Evolutionary conservation across 208 protist species (phyloP).

Genomic region (Vickermania ingenoplastis): DNA sequence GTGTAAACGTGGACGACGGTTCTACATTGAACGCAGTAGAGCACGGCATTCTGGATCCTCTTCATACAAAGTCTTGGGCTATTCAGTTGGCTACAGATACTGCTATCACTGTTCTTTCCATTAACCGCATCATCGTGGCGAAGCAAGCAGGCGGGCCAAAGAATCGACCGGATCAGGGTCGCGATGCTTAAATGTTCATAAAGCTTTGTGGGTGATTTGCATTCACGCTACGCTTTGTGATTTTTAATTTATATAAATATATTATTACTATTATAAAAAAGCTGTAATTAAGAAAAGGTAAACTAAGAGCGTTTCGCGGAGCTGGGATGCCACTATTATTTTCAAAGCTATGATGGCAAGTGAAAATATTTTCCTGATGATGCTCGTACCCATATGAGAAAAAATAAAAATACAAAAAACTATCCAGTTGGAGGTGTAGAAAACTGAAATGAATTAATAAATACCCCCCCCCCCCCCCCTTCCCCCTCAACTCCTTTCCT

Average conservation of each 20-base stretch:
- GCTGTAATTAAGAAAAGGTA: too few relatives aligned
- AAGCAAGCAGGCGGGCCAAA: slow-evolving; percentile 97
- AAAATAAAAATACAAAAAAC: too few relatives aligned
- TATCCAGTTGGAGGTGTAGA: too few relatives aligned
- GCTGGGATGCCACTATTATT: too few relatives aligned
- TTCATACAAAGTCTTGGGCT: slow-evolving; percentile 90
- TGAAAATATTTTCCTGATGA: too few relatives aligned
- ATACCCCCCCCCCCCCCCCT: too few relatives aligned
- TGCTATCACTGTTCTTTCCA: slow-evolving; percentile 93
- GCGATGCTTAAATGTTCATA: slow-evolving; percentile 53
- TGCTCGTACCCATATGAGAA: too few relatives aligned
- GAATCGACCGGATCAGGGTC: slow-evolving; percentile 71
- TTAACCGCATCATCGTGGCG: slow-evolving; percentile 97
- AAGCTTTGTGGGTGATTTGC: not conserved
- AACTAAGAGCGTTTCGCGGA: too few relatives aligned
- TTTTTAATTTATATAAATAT: too few relatives aligned
- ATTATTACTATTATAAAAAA: slow-evolving; percentile 1
- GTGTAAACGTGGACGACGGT: slow-evolving; percentile 91
- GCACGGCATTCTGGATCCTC: slow-evolving; percentile 90
- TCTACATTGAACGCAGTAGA: slow-evolving; percentile 75
- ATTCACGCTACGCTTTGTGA: not conserved
- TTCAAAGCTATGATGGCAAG: too few relatives aligned
- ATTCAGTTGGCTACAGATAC: slow-evolving; percentile 95
- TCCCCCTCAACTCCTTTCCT: too few relatives aligned
- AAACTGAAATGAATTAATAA: too few relatives aligned